Conservation (phyloP, 495 filamentous ascomycete species). For the Recurvomyces mirabilis region DNA sequence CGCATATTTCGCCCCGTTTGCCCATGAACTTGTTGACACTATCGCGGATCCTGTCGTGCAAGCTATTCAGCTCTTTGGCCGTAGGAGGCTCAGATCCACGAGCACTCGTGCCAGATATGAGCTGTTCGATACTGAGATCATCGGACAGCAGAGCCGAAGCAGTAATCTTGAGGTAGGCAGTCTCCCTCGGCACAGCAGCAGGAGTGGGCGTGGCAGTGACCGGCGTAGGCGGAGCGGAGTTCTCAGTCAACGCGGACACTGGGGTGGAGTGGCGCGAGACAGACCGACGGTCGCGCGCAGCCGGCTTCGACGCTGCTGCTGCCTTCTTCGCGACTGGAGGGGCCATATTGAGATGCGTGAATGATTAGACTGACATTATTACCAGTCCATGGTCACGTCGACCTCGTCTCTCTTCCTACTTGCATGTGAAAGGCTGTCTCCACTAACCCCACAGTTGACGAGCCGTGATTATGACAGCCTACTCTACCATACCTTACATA, state of each 20-base stretch:
- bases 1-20: conserved; percentile 22
- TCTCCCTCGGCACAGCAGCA: conserved; percentile 6
- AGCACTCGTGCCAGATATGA: conserved; percentile 3
- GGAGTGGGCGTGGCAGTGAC: conserved; percentile 9
- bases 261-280: conserved; percentile 17
- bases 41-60: conserved; percentile 10
- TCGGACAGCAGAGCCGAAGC: conserved; percentile 9
- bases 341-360: background rate
- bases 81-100: conserved; percentile 10
- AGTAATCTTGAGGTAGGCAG: conserved; percentile 14
- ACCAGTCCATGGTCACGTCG: background rate
- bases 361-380: background rate
- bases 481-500: too few species aligned
- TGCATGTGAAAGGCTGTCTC: too few species aligned
- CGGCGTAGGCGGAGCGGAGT: conserved; percentile 16
- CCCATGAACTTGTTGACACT: conserved; percentile 5
- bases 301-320: conserved; percentile 4
- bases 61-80: conserved; percentile 11
- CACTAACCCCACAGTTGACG: too few species aligned
- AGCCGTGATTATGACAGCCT: too few species aligned
- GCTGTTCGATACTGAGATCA: conserved; percentile 12
- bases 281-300: conserved; percentile 14
- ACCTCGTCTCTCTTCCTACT: too few species aligned
- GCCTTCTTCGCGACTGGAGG: conserved; percentile 10
- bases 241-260: conserved; percentile 15